Evolutionary conservation across 1,139 yeast genomes (phyloP), one percentile per base, ranked within the genome.

Genomic region (Hansenula anomala): DNA sequence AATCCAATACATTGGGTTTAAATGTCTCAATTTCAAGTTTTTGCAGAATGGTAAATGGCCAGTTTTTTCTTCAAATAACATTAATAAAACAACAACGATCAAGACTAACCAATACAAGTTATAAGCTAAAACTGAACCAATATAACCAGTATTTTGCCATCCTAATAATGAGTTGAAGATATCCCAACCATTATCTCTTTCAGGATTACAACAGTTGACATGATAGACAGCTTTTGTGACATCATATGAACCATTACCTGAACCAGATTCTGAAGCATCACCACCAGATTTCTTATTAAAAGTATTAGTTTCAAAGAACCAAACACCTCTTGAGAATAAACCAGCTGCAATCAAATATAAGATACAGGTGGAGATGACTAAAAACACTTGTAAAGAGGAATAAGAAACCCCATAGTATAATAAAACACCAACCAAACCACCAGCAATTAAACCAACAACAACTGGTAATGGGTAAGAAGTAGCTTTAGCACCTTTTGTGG

Each of bases 161-260:
- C 94, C 94, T 39, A 85, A 65, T 41, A 84, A 61, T 14, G 90
- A 83, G 57, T 85, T 86, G 71, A 87, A 86, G 42, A 87, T 76
- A 75, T 83, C 90, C 95, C 95, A 87, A 64, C 89, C 89, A 43
- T 84, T 79, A 58, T 85, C 94, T 33, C 69, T 71, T 62, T 80
- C 84, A 20, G 94, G 92, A 63, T 85, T 86, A 67, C 95, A 87
- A 65, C 95, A 87, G 68, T 87, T 86, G 46, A 87, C 88, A 62
- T 87, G 96, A 87, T 95, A 87, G 15, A 87, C 95, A 12, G 84
- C 67, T 52, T 73, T 70, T 42, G 66, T 52, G 48, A 87, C 78
- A 60, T 87, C 80, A 60, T 87, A 87, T 31, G 95, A 78, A 55
- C 96, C 96, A 28, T 92, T 89, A 47, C 96, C 96, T 34, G 84